Evolutionary conservation across 2,329 filamentous ascomycete species (phyloP), one percentile per base, ranked within the genome.

Genomic region (Blastomyces parvus): DNA sequence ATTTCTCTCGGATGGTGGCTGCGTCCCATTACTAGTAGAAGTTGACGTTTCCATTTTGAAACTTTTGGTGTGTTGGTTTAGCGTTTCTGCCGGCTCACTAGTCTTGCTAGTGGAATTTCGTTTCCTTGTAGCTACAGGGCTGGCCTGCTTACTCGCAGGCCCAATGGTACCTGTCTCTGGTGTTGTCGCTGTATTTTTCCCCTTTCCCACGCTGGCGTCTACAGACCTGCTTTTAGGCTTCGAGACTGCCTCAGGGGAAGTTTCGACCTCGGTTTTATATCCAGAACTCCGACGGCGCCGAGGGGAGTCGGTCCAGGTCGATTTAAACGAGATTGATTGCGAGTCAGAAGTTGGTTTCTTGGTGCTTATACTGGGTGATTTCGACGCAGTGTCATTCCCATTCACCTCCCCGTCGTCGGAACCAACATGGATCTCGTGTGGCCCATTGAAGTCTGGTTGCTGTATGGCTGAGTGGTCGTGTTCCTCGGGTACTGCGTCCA

Each of bases 301-400:
- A 63, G 58, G 19, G 22, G 62, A 22, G 22, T 64, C 62, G 6
- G 59, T 62, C 30, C 13, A 48, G 17, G 46, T 55, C 40, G 62
- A 61, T 42, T 58, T 55, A 22, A 64, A 57, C 3, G 62, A 64
- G 44, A 22, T 22, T 19, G 50, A 61, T 52, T 53, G 58, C 1
- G 59, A 61, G 9, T 50, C 48, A 14, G 48, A 44, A 60, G 9
- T 40, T 13, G 14, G 30, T 14, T 40, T 42, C 42, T 17, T 59
- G 17, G 59, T n/a, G 27, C 38, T 25, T 25, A n/a, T 14, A n/a
- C 30, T 33, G 25, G 62, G 4, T 5, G 53, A 25, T 57, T 57
- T 62, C 22, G 52, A 50, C 53, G 38, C 22, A 8, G 33, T 9
- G 4, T 48, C 52, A 8, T 55, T 46, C 11, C 4, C 50, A 27